phyloP scores from a whole-genome alignment of 2,329 filamentous ascomycete genomes.

The Talaromyces piceae region DNA sequence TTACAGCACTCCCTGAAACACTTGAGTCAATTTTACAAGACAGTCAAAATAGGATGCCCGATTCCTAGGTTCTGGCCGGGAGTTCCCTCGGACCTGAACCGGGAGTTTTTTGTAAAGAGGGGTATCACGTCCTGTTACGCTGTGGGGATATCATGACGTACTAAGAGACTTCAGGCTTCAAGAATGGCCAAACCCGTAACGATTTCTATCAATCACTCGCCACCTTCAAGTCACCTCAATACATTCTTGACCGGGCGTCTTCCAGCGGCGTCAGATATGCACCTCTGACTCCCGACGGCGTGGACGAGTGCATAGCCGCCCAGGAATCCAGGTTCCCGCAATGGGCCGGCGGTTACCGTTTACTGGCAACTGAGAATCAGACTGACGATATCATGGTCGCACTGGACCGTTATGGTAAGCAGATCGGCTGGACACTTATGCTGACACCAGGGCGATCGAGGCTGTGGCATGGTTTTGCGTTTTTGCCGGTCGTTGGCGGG shows the following conservation, averaged over 20 bases:
- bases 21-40: neutral
- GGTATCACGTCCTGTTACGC: neutral
- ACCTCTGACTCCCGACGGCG: neutral
- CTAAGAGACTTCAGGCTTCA: conserved; percentile 1
- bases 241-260: conserved; percentile 2
- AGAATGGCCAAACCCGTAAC: neutral
- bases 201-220: conserved; percentile 5
- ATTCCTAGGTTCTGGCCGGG: conserved; percentile 7
- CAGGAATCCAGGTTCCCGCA: conserved; percentile 5
- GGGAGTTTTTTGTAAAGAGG: conserved; percentile 3
- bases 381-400: conserved; percentile 7
- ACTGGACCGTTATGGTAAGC: neutral
- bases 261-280: conserved; percentile 3
- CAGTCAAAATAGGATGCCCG: neutral
- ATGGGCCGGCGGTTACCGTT: neutral
- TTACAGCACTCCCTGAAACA: neutral
- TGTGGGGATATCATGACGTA: neutral
- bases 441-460: conserved; percentile 3
- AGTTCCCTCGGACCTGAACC: conserved; percentile 2
- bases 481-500: conserved; percentile 2
- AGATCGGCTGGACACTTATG: conserved; percentile 7
- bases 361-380: neutral
- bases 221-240: conserved; percentile 2
- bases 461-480: conserved; percentile 4
- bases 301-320: conserved; percentile 3